Percentiles rank a stretch among this genome's conserved stretches.
These are phyloP conservation scores for Avena atlantica DNA, from an alignment of 176 grass and related monocot genomes.

Conservation along the genomic window DNA sequence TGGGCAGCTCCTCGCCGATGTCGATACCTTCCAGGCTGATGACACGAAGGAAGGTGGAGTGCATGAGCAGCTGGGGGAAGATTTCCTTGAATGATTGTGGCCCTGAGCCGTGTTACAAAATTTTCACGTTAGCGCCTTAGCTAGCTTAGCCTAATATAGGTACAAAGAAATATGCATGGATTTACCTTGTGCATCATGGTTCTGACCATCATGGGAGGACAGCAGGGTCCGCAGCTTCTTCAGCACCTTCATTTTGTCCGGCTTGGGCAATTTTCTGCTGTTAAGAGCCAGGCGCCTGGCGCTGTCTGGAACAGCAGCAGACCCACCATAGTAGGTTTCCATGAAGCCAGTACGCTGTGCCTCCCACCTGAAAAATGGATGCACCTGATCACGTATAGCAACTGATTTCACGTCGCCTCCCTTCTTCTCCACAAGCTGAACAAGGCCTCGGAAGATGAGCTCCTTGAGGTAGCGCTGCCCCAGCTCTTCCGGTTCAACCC, in stretches of 20 bases:
- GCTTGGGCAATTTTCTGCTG: background rate
- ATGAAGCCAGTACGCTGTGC: background rate
- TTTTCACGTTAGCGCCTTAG: background rate
- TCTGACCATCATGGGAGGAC: background rate
- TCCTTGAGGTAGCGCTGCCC: background rate
- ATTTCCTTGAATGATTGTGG: background rate
- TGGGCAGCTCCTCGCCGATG: background rate
- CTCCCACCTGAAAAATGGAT: background rate
- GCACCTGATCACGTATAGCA: background rate
- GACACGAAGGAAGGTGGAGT: constrained; percentile 8
- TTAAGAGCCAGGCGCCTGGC: background rate
- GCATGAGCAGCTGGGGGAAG: background rate
- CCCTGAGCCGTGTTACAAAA: background rate
- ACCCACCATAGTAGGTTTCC: background rate
- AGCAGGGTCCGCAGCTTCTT: background rate
- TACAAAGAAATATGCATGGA: background rate
- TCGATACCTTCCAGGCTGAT: background rate
- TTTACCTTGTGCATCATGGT: background rate
- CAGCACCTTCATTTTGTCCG: background rate
- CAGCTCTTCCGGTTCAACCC: background rate
- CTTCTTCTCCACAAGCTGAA: background rate
- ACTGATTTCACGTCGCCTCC: background rate
- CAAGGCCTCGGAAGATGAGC: background rate
- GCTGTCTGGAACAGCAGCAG: background rate
- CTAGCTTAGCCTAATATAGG: background rate